A percentile compares a stretch with the other conserved stretches of the same genome.
Conservation (phyloP, 2,329 filamentous ascomycete species). For the Dothiorella sarmentorum region DNA sequence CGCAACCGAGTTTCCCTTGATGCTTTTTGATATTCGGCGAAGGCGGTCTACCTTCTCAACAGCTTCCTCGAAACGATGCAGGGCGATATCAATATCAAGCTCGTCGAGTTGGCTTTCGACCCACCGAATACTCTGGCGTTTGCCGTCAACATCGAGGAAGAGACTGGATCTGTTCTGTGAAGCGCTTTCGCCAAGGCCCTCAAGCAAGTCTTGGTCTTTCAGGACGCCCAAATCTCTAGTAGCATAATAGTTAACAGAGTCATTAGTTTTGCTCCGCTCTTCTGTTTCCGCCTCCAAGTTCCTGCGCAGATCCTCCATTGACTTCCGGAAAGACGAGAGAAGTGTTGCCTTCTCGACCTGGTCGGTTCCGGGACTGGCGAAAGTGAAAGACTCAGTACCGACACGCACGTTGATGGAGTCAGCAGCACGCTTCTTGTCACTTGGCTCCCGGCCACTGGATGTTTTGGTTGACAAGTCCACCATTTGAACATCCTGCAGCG, state of each 20-base stretch:
- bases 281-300: conserved; percentile 82
- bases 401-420: conserved; percentile 82
- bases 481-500: conserved; percentile 86
- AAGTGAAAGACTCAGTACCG: conserved; percentile 89
- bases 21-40: conserved; percentile 69
- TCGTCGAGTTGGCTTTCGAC: conserved; percentile 94
- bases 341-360: conserved; percentile 74
- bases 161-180: conserved; percentile 70
- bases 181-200: conserved; percentile 63
- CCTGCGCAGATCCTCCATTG: conserved; percentile 86
- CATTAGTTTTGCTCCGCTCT: conserved; percentile 76
- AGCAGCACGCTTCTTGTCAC: conserved; percentile 21
- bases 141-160: conserved; percentile 92
- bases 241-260: conserved; percentile 82
- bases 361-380: conserved; percentile 80
- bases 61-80: conserved; percentile 82
- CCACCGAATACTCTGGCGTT: conserved; percentile 93
- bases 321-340: conserved; percentile 86
- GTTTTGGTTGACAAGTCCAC: conserved; percentile 67
- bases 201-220: conserved; percentile 75
- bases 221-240: conserved; percentile 72
- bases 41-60: conserved; percentile 83
- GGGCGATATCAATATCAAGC: conserved; percentile 89
- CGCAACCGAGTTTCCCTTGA: conserved; percentile 82
- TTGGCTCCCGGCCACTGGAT: not conserved